Evolutionary conservation across 805 yeast species (phyloP).

Genomic region (Hanseniaspora clermontiae): DNA sequence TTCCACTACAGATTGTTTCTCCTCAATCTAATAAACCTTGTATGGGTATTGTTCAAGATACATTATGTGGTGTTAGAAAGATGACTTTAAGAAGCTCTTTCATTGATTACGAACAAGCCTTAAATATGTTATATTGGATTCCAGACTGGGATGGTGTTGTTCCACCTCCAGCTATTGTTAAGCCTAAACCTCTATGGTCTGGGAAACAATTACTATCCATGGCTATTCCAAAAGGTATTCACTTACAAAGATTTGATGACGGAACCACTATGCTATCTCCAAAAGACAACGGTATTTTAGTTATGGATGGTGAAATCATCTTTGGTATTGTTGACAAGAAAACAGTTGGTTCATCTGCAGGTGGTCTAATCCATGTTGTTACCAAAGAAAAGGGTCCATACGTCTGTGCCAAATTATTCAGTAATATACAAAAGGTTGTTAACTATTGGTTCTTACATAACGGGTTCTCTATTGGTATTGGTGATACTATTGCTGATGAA

Average conservation of each 20-base stretch:
- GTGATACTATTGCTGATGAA: slow-evolving; percentile 98
- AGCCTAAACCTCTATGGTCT: slow-evolving; percentile 94
- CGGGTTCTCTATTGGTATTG: slow-evolving; percentile 98
- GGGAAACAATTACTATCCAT: slow-evolving; percentile 89
- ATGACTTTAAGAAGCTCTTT: slow-evolving; percentile 85
- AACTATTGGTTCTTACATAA: slow-evolving; percentile 93
- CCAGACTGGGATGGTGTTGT: slow-evolving; percentile 98
- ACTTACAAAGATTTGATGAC: slow-evolving; percentile 86
- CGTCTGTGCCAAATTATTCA: slow-evolving; percentile 78
- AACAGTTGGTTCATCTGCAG: slow-evolving; percentile 96
- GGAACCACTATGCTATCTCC: slow-evolving; percentile 73
- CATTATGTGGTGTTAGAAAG: slow-evolving; percentile 92
- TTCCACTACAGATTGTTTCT: slow-evolving; percentile 92
- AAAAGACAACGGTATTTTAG: slow-evolving; percentile 88
- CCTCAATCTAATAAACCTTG: slow-evolving; percentile 98
- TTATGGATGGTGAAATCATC: slow-evolving; percentile 89
- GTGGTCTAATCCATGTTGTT: slow-evolving; percentile 94
- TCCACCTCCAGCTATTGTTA: slow-evolving; percentile 86
- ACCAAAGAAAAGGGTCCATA: slow-evolving; percentile 95
- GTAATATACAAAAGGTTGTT: slow-evolving; percentile 87
- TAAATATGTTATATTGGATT: slow-evolving; percentile 95
- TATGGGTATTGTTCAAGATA: slow-evolving; percentile 99
- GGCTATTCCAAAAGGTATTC: slow-evolving; percentile 93
- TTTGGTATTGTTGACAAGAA: slow-evolving; percentile 97
- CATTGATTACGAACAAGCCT: slow-evolving; percentile 82